Conservation (phyloP, 371 early-diverging fungal species). For the Paraphysoderma sedebokerense region DNA sequence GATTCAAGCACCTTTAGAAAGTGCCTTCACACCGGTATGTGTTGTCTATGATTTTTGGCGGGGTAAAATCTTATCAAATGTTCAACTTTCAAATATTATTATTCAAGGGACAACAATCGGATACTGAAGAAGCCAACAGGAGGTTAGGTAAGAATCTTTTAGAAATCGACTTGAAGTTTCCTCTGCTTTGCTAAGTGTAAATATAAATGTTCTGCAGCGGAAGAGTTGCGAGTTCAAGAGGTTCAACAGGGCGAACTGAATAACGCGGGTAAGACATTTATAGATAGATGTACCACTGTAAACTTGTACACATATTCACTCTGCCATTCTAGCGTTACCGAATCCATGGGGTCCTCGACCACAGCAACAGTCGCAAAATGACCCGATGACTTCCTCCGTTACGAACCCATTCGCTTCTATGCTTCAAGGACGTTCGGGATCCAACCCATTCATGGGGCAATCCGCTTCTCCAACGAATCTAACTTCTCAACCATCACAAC, state of each 20-base stretch:
- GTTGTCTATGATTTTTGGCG: neutral
- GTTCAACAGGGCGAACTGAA: slow-evolving; percentile 37
- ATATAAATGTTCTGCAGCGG: neutral
- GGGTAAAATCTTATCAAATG: slow-evolving; percentile 5
- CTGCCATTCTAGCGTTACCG: too few species aligned
- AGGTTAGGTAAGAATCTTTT: slow-evolving; percentile 38
- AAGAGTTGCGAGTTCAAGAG: neutral
- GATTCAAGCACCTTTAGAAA: slow-evolving; percentile 51
- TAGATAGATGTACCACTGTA: too few species aligned
- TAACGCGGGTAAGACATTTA: too few species aligned
- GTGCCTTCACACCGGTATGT: slow-evolving; percentile 16
- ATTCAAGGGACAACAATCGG: slow-evolving; percentile 10
- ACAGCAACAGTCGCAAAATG: slow-evolving; percentile 2
- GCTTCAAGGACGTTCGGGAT: slow-evolving; percentile 4
- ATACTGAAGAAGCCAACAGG: slow-evolving; percentile 43
- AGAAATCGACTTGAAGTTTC: neutral
- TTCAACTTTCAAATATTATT: slow-evolving; percentile 4
- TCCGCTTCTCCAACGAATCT: neutral
- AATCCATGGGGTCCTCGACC: slow-evolving; percentile 58
- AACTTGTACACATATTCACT: too few species aligned
- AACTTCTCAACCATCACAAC: neutral
- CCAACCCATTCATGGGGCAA: too few species aligned
- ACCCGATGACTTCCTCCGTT: neutral
- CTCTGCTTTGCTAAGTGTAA: neutral
- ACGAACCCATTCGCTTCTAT: slow-evolving; percentile 27